Evolutionary conservation across 768 basidiomycete genomes (phyloP).

Genomic region (Boletus pseudo-olivaceus): DNA sequence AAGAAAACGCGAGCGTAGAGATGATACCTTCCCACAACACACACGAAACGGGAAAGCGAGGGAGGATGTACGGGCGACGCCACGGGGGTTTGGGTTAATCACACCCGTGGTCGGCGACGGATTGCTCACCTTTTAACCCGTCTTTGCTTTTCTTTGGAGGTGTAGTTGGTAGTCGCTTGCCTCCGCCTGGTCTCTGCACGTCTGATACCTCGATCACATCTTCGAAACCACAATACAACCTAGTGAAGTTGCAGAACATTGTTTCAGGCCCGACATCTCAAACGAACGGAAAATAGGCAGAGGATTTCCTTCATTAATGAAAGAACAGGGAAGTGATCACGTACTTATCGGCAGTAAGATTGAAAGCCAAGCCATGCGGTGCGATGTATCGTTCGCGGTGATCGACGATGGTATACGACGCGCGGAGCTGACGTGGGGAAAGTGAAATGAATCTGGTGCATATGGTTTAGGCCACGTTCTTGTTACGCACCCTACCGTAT

Average conservation of each 20-base stretch:
- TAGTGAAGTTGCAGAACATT: neutral
- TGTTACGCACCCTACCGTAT: constrained; percentile 62
- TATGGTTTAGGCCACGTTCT: neutral
- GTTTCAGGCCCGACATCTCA: neutral
- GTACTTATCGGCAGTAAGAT: constrained; percentile 62
- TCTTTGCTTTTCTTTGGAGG: constrained; percentile 75
- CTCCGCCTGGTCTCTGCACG: constrained; percentile 67
- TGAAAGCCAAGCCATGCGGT: constrained; percentile 82
- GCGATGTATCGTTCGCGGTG: constrained; percentile 91
- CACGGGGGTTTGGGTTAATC: neutral
- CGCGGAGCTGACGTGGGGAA: constrained; percentile 60
- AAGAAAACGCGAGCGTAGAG: constrained; percentile 76
- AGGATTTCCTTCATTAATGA: neutral
- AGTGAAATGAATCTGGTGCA: neutral
- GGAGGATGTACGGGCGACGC: neutral
- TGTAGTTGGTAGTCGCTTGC: constrained; percentile 64
- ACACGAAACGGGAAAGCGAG: neutral
- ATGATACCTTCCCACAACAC: constrained; percentile 64
- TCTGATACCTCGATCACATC: constrained; percentile 86
- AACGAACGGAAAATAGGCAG: neutral
- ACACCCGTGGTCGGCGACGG: neutral
- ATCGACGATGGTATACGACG: constrained; percentile 89
- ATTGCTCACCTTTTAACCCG: constrained; percentile 75
- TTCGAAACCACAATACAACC: constrained; percentile 86
- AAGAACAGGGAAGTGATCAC: neutral